Percentiles rank a stretch among this genome's conserved stretches.
phyloP scores from a whole-genome alignment of 1,139 yeast genomes.

The Debaryomyces sp. region DNA sequence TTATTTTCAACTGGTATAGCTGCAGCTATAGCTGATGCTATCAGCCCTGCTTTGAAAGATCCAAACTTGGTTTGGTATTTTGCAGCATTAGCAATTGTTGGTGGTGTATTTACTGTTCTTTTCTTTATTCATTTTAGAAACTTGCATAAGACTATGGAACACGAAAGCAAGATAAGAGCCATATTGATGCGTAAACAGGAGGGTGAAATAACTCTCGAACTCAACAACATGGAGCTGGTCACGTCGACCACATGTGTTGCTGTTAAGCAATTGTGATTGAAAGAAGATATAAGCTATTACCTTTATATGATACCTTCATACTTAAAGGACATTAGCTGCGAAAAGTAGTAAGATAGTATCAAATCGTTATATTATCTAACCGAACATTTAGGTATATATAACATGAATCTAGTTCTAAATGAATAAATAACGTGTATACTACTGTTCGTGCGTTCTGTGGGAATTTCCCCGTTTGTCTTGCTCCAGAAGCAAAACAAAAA shows the following conservation, averaged over 20 bases:
- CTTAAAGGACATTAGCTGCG: too few relatives aligned
- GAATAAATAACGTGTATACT: slow-evolving; percentile 70
- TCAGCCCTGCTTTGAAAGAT: slow-evolving; percentile 55
- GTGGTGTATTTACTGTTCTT: slow-evolving; percentile 41
- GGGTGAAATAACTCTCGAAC: slow-evolving; percentile 11
- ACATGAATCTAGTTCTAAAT: slow-evolving; percentile 27
- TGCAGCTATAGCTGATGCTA: slow-evolving; percentile 60
- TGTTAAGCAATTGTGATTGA: slow-evolving; percentile 15
- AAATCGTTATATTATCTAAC: too few relatives aligned
- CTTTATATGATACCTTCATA: too few relatives aligned
- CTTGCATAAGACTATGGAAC: slow-evolving; percentile 54
- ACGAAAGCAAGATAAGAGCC: slow-evolving; percentile 37
- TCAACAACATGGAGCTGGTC: slow-evolving; percentile 20
- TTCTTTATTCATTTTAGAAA: slow-evolving; percentile 54
- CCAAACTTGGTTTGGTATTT: slow-evolving; percentile 61
- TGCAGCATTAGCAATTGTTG: slow-evolving; percentile 51
- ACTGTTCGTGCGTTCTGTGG: slow-evolving; percentile 89
- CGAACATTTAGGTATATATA: background rate
- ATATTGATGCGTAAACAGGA: slow-evolving; percentile 4
- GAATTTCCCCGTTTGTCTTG: slow-evolving; percentile 76
- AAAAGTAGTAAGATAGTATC: too few relatives aligned
- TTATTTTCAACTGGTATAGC: slow-evolving; percentile 61
- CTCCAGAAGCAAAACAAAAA: slow-evolving; percentile 36
- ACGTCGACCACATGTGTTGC: slow-evolving; percentile 25
- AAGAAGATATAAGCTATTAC: background rate